A percentile compares a stretch with the other conserved stretches of the same genome.
Conservation (phyloP, 805 yeast genomes). For the Saccharomycopsis fodiens region DNA sequence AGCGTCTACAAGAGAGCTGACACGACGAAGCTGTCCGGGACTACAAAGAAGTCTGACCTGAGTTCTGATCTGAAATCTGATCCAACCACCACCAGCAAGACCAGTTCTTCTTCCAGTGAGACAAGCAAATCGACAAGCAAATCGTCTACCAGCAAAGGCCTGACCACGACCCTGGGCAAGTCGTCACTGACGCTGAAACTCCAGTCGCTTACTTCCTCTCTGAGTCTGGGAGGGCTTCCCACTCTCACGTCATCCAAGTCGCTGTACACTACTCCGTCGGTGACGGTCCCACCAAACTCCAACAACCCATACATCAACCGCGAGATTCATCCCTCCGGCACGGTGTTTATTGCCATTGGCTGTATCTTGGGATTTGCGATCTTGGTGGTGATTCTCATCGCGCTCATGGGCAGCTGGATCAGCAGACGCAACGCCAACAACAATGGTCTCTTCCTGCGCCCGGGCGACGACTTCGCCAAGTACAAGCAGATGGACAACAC, state of each 20-base stretch:
- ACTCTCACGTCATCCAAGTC: constrained; percentile 19
- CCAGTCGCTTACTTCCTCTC: not conserved
- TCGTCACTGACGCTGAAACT: too few relatives aligned
- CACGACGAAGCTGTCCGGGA: not conserved
- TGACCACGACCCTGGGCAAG: too few relatives aligned
- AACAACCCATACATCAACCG: constrained; percentile 59
- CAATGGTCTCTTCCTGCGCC: constrained; percentile 10
- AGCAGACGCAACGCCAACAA: constrained; percentile 14
- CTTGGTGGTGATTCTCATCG: constrained; percentile 8
- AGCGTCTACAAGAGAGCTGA: not conserved
- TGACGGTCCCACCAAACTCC: constrained; percentile 45
- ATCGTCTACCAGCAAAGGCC: not conserved
- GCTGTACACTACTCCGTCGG: constrained; percentile 27
- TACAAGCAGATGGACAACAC: constrained; percentile 1
- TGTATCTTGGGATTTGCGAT: constrained; percentile 54
- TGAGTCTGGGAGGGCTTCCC: not conserved
- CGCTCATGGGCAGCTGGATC: constrained; percentile 2
- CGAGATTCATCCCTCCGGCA: constrained; percentile 55
- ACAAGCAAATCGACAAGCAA: not conserved
- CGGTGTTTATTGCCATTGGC: constrained; percentile 80
- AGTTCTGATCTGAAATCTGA: not conserved
- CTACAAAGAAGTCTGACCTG: not conserved
- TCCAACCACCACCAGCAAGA: not conserved
- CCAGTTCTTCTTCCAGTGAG: too few relatives aligned
- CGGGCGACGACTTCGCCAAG: constrained; percentile 9